phyloP scores from a whole-genome alignment of 2,329 filamentous ascomycete species.

The Rutstroemia sp. region DNA sequence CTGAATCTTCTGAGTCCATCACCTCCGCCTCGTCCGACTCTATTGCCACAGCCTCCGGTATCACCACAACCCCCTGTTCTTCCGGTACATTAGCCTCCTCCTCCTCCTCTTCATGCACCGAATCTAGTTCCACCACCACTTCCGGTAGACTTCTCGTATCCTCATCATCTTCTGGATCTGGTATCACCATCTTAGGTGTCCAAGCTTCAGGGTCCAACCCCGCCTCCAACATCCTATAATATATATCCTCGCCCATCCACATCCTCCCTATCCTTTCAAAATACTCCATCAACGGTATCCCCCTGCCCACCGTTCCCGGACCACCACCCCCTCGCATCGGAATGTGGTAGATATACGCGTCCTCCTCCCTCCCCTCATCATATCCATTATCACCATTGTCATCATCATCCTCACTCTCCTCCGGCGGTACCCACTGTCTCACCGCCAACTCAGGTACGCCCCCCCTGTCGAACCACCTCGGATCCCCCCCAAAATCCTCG shows the following conservation, averaged over 20 bases:
- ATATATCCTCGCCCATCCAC: constrained; percentile 3
- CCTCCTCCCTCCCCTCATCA: background rate
- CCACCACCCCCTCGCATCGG: background rate
- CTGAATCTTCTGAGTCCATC: too few species aligned
- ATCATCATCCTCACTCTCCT: too few species aligned
- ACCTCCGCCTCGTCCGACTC: background rate
- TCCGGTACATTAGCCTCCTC: too few species aligned
- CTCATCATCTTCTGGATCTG: background rate
- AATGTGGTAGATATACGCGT: background rate
- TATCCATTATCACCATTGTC: background rate
- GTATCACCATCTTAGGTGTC: background rate
- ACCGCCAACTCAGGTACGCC: too few species aligned
- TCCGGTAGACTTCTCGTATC: background rate
- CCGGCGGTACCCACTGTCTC: too few species aligned
- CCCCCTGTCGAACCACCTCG: too few species aligned
- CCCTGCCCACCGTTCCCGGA: background rate
- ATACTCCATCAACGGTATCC: background rate
- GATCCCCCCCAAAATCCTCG: too few species aligned
- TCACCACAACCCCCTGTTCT: background rate
- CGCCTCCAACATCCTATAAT: constrained; percentile 6
- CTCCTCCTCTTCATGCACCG: too few species aligned
- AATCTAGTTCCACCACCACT: background rate
- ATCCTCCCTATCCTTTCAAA: constrained; percentile 4
- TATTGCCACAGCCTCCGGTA: background rate
- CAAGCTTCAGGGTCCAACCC: background rate